Evolutionary conservation across 305 asterid genomes (phyloP).

Genomic region (Nicotiana rustica): DNA sequence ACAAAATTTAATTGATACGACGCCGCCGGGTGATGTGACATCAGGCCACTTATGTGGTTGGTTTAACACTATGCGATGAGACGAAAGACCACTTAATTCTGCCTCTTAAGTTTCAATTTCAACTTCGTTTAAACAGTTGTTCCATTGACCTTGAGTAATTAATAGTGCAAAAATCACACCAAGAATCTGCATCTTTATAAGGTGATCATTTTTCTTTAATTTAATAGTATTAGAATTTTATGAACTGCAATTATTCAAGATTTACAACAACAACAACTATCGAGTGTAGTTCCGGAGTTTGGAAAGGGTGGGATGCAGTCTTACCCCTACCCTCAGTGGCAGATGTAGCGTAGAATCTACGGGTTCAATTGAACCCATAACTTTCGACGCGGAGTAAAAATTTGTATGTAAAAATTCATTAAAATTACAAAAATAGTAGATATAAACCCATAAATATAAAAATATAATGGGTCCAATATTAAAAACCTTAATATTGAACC

Average conservation of each 20-base stretch:
- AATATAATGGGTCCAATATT: too few relatives aligned
- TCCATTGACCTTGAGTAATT: constrained; percentile 1
- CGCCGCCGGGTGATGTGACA: background rate
- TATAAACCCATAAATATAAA: too few relatives aligned
- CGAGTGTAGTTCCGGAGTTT: too few relatives aligned
- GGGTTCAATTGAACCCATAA: too few relatives aligned
- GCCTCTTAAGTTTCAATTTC: background rate
- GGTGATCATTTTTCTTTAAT: background rate
- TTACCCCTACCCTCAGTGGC: too few relatives aligned
- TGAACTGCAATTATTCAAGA: background rate
- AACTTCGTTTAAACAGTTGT: background rate
- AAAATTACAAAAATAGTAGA: too few relatives aligned
- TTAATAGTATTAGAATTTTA: background rate
- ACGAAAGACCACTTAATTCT: background rate
- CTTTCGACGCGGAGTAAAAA: too few relatives aligned
- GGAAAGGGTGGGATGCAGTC: too few relatives aligned
- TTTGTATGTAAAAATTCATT: too few relatives aligned
- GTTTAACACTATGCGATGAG: background rate
- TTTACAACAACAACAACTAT: too few relatives aligned
- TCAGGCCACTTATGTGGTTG: background rate
- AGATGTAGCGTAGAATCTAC: too few relatives aligned
- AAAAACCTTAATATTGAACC: too few relatives aligned
- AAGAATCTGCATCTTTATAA: background rate
- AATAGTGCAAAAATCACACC: background rate
- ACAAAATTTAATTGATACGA: background rate